Base-by-base conservation (phyloP, 345 rosid species). In the Heritiera littoralis region DNA sequence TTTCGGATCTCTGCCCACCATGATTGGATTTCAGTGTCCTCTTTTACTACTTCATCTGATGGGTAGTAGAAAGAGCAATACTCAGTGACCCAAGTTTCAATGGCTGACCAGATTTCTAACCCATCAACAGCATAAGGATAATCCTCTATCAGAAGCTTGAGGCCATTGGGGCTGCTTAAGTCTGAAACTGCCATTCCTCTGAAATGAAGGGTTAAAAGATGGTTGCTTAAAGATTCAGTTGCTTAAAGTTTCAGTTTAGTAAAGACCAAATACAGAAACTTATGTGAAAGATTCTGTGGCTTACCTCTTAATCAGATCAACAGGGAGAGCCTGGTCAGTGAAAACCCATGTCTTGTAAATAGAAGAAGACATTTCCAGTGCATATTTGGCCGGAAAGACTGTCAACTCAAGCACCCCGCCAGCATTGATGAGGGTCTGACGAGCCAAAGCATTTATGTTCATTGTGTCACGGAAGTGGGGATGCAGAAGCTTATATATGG, bases 91-190 rank as follows among this genome's bases (percentile, higher is more conserved):
- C 98, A 93, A 11, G 84, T 88, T 71, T 92, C 87, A 49, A 96
- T 96, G 59, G 98, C 97, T 14, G 93, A 87, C 98, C 98, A 96
- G 28, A 96, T 87, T 81, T 92, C 97, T 61, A 96, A 84, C 69
- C 99, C 99, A 60, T 96, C 99, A 0, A 93, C 97, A 1, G 97
- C 99, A 46, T 84, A 93, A 0, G 99, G 99, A 75, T 93, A 96
- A 78, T 96, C 99, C 79, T 88, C 87, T 15, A 93, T 96, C 46
- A 93, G 75, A 77, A 96, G 97, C 78, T 79, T 89, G n/a, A 96
- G 87, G 15, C 97, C 92, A 32, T 78, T 84, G 11, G 82, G 88
- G 54, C 60, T 71, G n/a, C 83, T 86, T 10, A 83, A 28, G 84
- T 93, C 95, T n/a, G 75, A 81, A 69, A 91, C 83, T 1, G 93